phyloP scores from a whole-genome alignment of 2,329 filamentous ascomycete species.

The Aphanocladium album region DNA sequence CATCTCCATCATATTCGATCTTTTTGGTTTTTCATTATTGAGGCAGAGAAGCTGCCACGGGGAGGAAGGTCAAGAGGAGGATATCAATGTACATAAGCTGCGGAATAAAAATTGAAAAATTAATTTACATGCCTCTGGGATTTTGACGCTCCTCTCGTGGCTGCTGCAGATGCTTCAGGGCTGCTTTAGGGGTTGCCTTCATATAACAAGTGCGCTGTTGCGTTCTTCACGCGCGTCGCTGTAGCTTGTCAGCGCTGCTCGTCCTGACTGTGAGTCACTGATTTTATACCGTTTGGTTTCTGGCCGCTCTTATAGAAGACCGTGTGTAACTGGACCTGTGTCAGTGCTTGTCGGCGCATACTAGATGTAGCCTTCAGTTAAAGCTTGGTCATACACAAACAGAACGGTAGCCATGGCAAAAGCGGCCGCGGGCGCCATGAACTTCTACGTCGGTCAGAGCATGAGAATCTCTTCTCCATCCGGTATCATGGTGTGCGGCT shows the following conservation, averaged over 20 bases:
- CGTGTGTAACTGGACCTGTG: slow-evolving; percentile 31
- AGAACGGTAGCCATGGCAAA: slow-evolving; percentile 50
- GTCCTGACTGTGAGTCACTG: neutral
- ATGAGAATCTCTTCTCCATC: neutral
- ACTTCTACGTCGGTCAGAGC: slow-evolving; percentile 27
- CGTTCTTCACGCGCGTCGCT: neutral
- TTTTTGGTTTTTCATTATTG: neutral
- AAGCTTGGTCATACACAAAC: slow-evolving; percentile 34
- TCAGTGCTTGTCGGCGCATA: neutral
- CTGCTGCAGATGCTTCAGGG: too few relatives aligned
- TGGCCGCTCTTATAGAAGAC: slow-evolving; percentile 36
- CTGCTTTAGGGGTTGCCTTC: too few relatives aligned
- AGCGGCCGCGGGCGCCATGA: slow-evolving; percentile 47
- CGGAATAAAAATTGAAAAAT: neutral
- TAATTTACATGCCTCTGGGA: neutral
- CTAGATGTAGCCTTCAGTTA: slow-evolving; percentile 15
- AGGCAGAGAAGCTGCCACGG: too few relatives aligned
- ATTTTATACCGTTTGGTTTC: slow-evolving; percentile 27
- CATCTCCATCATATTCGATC: neutral
- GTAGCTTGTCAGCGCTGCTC: neutral
- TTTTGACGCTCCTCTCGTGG: neutral
- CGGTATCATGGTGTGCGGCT: neutral
- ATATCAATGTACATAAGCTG: neutral
- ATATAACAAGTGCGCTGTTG: too few relatives aligned
- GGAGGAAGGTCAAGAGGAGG: neutral